phyloP scores from a whole-genome alignment of 805 yeast species.

The Ogataea populi-albae region DNA sequence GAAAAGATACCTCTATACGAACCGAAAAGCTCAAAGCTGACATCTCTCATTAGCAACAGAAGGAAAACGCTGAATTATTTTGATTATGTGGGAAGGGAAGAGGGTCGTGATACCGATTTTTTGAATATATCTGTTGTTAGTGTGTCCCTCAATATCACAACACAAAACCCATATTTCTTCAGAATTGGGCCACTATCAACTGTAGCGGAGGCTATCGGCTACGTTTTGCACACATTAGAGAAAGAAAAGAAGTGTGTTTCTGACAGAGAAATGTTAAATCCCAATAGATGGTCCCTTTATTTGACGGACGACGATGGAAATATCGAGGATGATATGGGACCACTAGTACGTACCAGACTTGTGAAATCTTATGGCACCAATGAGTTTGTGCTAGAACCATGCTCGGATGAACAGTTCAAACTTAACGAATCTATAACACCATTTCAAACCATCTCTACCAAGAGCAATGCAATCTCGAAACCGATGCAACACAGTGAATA shows the following conservation, averaged over 20 bases:
- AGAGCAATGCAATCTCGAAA: background rate
- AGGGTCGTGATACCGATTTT: slow-evolving; percentile 7
- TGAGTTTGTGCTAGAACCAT: slow-evolving; percentile 74
- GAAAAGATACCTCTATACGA: too few species aligned
- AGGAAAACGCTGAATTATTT: slow-evolving; percentile 43
- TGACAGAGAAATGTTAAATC: slow-evolving; percentile 39
- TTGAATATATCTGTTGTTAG: background rate
- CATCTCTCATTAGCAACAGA: slow-evolving; percentile 43
- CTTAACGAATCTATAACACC: slow-evolving; percentile 55
- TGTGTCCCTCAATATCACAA: background rate
- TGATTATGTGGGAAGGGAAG: slow-evolving; percentile 23
- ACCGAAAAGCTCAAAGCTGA: slow-evolving; percentile 34
- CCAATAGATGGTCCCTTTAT: slow-evolving; percentile 72
- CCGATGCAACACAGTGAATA: slow-evolving; percentile 8
- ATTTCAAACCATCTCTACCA: slow-evolving; percentile 22
- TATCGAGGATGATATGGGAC: slow-evolving; percentile 88
- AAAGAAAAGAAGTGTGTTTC: slow-evolving; percentile 24
- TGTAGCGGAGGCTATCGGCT: slow-evolving; percentile 58
- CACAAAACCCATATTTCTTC: slow-evolving; percentile 7
- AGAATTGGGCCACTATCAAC: slow-evolving; percentile 35
- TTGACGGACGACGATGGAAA: slow-evolving; percentile 94
- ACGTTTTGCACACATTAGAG: slow-evolving; percentile 23
- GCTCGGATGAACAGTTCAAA: slow-evolving; percentile 45
- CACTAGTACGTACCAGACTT: slow-evolving; percentile 64
- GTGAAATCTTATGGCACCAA: slow-evolving; percentile 74